Percentiles rank a stretch among this genome's conserved stretches.
phyloP scores from a whole-genome alignment of 768 basidiomycete species.

The Macrocybe gigantea region DNA sequence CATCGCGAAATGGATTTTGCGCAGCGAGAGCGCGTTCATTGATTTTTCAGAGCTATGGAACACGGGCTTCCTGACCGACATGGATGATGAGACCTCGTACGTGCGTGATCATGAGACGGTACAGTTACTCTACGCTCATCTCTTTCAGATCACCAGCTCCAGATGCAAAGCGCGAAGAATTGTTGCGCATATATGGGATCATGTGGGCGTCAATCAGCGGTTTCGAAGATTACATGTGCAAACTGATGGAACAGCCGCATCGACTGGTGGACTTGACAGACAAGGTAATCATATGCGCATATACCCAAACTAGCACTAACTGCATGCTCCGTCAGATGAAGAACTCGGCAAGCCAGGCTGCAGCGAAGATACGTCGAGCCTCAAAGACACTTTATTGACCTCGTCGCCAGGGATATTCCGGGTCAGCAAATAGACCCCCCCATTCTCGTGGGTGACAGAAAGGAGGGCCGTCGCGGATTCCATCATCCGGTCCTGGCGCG shows the following conservation, averaged over 20 bases:
- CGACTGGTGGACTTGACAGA: too few relatives aligned
- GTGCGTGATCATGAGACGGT: neutral
- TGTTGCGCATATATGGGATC: too few relatives aligned
- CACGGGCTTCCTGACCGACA: neutral
- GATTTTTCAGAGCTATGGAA: neutral
- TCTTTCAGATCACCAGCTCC: too few relatives aligned
- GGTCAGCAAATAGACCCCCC: conserved; percentile 1
- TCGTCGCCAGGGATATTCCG: conserved; percentile 3
- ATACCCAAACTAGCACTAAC: neutral
- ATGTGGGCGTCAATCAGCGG: too few relatives aligned
- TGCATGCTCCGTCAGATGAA: neutral
- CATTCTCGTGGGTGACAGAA: conserved; percentile 3
- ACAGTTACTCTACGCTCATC: neutral
- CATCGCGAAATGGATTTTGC: conserved; percentile 4
- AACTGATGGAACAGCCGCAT: too few relatives aligned
- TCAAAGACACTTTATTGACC: conserved; percentile 1
- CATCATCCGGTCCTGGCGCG: conserved; percentile 8
- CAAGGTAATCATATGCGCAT: neutral
- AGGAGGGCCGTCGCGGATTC: conserved; percentile 2
- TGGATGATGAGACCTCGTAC: neutral
- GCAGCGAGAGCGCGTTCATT: neutral
- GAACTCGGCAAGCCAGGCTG: conserved; percentile 4
- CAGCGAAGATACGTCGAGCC: conserved; percentile 2
- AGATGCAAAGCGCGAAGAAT: too few relatives aligned
- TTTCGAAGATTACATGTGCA: too few relatives aligned